phyloP scores from a whole-genome alignment of 2,329 filamentous ascomycete genomes.

The Scedosporium boydii region DNA sequence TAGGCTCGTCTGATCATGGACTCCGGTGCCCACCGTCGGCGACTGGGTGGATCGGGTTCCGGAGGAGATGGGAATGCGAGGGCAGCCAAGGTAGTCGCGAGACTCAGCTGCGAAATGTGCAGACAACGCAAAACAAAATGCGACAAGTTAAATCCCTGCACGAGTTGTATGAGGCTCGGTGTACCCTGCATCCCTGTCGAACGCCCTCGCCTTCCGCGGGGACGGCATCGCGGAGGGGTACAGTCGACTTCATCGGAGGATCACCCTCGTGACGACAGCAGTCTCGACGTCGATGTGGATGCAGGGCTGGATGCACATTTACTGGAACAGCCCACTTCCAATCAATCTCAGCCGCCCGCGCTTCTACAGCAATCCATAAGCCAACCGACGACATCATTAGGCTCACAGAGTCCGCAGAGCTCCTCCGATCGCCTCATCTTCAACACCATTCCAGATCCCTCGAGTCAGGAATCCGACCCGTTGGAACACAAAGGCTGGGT shows the following conservation, averaged over 20 bases:
- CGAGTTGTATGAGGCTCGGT: background rate
- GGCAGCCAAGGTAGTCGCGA: background rate
- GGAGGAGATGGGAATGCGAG: background rate
- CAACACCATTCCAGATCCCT: background rate
- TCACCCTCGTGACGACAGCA: background rate
- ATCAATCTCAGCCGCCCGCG: too few relatives aligned
- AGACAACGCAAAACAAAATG: background rate
- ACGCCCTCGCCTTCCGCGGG: background rate
- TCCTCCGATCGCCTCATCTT: background rate
- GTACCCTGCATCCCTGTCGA: background rate
- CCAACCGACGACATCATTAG: background rate
- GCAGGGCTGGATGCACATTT: too few relatives aligned
- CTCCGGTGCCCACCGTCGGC: too few relatives aligned
- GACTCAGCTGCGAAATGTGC: slow-evolving; percentile 1
- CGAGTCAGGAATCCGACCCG: background rate
- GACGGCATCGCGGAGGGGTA: background rate
- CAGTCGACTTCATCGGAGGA: background rate
- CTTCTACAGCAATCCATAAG: background rate
- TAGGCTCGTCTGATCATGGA: too few relatives aligned
- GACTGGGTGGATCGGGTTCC: too few relatives aligned
- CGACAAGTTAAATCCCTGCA: background rate
- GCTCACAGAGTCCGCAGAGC: background rate
- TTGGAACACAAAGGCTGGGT: background rate
- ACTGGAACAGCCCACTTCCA: too few relatives aligned
- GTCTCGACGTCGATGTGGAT: background rate